phyloP scores from a whole-genome alignment of 2,329 filamentous ascomycete genomes.

The Exophiala viscosa region DNA sequence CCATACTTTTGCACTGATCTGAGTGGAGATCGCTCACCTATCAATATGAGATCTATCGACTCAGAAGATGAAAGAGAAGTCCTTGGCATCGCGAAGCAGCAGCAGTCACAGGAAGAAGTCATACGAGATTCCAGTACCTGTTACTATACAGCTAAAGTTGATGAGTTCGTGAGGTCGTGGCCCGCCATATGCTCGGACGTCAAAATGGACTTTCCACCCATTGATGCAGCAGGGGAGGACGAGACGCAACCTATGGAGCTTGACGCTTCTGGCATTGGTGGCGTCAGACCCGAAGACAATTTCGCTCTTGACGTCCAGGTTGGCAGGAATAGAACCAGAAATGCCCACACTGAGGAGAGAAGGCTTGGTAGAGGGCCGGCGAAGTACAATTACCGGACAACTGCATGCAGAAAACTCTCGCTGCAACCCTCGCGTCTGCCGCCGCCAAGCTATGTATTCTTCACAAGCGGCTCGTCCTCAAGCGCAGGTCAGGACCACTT shows the following conservation, averaged over 20 bases:
- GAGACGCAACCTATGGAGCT: conserved; percentile 29
- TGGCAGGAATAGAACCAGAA: conserved; percentile 5
- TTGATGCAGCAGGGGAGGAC: conserved; percentile 22
- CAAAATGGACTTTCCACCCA: conserved; percentile 18
- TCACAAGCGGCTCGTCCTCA: conserved; percentile 25
- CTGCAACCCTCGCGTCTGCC: conserved; percentile 34
- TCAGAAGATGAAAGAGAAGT: conserved; percentile 4
- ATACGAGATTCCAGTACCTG: conserved; percentile 22
- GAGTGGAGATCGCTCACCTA: conserved; percentile 34
- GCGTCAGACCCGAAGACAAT: conserved; percentile 35
- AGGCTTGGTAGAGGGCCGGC: conserved; percentile 5
- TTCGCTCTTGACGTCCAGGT: conserved; percentile 34
- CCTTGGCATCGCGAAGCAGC: conserved; percentile 12
- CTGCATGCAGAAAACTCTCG: conserved; percentile 14
- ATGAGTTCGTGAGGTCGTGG: background rate
- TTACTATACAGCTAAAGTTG: conserved; percentile 19
- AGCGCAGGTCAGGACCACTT: conserved; percentile 9
- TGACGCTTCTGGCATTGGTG: conserved; percentile 34
- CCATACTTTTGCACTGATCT: conserved; percentile 78
- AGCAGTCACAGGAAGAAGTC: conserved; percentile 11
- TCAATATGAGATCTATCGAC: conserved; percentile 8
- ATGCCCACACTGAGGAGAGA: background rate
- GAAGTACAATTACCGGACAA: conserved; percentile 23
- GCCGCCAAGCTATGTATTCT: conserved; percentile 31
- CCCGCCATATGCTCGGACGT: conserved; percentile 10